phyloP scores from a whole-genome alignment of 2,329 filamentous ascomycete species.

The Corinectria fuckeliana region DNA sequence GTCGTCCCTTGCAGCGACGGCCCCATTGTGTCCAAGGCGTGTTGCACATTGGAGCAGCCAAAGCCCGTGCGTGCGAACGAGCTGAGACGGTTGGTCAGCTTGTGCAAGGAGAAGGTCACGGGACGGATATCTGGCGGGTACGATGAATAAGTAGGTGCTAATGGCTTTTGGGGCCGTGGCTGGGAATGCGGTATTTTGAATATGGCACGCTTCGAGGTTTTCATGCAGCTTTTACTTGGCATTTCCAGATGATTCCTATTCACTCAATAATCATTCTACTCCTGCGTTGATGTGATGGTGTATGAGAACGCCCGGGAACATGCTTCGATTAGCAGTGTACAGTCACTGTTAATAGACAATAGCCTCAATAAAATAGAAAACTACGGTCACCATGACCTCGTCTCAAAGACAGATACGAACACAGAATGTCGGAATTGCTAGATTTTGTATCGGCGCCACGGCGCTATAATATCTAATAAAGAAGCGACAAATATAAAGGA shows the following conservation, averaged over 20 bases:
- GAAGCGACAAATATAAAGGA: not conserved
- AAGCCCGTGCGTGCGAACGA: slow-evolving; percentile 41
- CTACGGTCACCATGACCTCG: too few relatives aligned
- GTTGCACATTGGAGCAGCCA: slow-evolving; percentile 42
- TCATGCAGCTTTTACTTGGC: slow-evolving; percentile 21
- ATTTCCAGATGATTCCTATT: slow-evolving; percentile 16
- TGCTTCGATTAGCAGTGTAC: not conserved
- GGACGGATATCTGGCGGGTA: slow-evolving; percentile 29
- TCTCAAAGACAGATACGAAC: not conserved
- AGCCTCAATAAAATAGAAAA: not conserved
- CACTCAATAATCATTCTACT: not conserved
- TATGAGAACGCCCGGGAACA: not conserved
- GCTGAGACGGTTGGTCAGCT: slow-evolving; percentile 38
- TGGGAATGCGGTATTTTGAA: slow-evolving; percentile 10
- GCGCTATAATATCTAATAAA: slow-evolving; percentile 19
- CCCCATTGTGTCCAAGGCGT: slow-evolving; percentile 35
- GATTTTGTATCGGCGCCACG: slow-evolving; percentile 10
- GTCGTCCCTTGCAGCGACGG: slow-evolving; percentile 29
- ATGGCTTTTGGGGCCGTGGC: not conserved
- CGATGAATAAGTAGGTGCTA: slow-evolving; percentile 21
- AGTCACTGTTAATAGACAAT: not conserved
- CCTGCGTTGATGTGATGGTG: not conserved
- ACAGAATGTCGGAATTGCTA: not conserved
- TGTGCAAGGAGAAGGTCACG: slow-evolving; percentile 37
- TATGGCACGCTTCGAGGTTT: slow-evolving; percentile 8